Evolutionary conservation across 2,329 filamentous ascomycete species (phyloP).

Genomic region (Paraphaeosphaeria minitans): DNA sequence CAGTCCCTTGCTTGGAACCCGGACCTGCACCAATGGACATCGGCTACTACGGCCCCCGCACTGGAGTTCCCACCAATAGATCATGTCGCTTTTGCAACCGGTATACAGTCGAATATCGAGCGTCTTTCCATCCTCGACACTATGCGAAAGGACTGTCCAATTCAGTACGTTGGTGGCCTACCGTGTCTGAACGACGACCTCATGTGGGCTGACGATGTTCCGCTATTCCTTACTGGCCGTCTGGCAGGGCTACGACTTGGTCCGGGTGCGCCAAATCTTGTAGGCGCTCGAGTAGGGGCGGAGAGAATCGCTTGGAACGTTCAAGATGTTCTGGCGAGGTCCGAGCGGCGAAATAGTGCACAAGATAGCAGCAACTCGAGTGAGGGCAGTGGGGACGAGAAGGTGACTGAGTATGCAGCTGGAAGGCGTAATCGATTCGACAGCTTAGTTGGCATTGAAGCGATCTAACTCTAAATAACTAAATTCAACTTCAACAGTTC

Average conservation of each 20-base stretch:
- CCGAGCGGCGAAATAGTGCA: not conserved
- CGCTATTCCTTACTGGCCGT: slow-evolving; percentile 72
- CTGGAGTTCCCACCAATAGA: slow-evolving; percentile 60
- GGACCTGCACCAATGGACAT: slow-evolving; percentile 35
- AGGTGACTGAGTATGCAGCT: slow-evolving; percentile 1
- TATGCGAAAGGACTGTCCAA: slow-evolving; percentile 64
- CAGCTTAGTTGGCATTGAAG: slow-evolving; percentile 6
- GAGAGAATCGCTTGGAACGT: slow-evolving; percentile 76
- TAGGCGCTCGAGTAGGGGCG: slow-evolving; percentile 73
- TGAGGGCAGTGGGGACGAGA: not conserved
- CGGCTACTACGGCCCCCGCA: slow-evolving; percentile 55
- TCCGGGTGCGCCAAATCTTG: slow-evolving; percentile 74
- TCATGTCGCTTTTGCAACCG: slow-evolving; percentile 78
- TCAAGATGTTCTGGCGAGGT: slow-evolving; percentile 58
- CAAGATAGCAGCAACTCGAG: too few relatives aligned
- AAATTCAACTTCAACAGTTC: too few relatives aligned
- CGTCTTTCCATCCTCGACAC: slow-evolving; percentile 65
- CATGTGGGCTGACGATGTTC: slow-evolving; percentile 75
- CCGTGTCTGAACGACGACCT: slow-evolving; percentile 77
- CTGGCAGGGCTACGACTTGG: slow-evolving; percentile 71
- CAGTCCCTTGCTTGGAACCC: slow-evolving; percentile 57
- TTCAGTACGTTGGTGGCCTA: slow-evolving; percentile 67
- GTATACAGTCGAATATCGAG: slow-evolving; percentile 67
- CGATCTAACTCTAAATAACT: too few relatives aligned
- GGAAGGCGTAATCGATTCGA: slow-evolving; percentile 8